These are phyloP conservation scores for Striga asiatica DNA, from an alignment of 257 asterid species.

Conservation along the genomic window DNA sequence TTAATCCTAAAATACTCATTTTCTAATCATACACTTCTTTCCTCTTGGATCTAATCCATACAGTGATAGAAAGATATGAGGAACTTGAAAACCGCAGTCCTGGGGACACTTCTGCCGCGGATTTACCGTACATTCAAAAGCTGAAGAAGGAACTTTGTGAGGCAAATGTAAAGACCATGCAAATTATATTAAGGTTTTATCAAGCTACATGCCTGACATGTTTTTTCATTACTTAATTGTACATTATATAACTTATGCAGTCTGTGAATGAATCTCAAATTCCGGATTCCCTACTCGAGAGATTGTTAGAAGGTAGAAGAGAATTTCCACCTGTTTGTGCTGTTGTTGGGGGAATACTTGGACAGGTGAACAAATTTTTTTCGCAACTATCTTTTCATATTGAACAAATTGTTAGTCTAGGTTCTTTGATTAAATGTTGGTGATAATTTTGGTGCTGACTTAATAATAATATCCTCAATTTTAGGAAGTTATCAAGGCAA, in stretches of 20 bases:
- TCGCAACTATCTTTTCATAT: background rate
- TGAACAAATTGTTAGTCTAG: background rate
- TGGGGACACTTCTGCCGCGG: constrained; percentile 64
- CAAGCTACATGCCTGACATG: background rate
- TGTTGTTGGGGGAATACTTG: constrained; percentile 82
- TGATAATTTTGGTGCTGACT: background rate
- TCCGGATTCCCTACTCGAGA: constrained; percentile 66
- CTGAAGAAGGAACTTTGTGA: constrained; percentile 69
- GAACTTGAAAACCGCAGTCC: constrained; percentile 54
- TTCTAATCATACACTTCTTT: background rate
- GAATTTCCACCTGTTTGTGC: constrained; percentile 98
- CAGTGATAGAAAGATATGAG: constrained; percentile 87
- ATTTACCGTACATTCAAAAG: constrained; percentile 48
- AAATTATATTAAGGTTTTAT: background rate
- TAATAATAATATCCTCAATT: constrained; percentile 7
- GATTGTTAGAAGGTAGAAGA: constrained; percentile 49
- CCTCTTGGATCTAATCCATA: background rate
- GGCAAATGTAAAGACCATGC: constrained; percentile 37
- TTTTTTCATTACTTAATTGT: constrained; percentile 9
- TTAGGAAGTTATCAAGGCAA: constrained; percentile 89
- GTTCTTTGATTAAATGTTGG: background rate
- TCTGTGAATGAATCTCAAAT: constrained; percentile 53
- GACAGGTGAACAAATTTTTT: constrained; percentile 51
- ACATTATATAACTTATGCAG: constrained; percentile 28
- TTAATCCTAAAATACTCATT: background rate